These are phyloP conservation scores for Kodamaea suecica DNA, from an alignment of 1,139 yeast genomes.

Conservation along the genomic window DNA sequence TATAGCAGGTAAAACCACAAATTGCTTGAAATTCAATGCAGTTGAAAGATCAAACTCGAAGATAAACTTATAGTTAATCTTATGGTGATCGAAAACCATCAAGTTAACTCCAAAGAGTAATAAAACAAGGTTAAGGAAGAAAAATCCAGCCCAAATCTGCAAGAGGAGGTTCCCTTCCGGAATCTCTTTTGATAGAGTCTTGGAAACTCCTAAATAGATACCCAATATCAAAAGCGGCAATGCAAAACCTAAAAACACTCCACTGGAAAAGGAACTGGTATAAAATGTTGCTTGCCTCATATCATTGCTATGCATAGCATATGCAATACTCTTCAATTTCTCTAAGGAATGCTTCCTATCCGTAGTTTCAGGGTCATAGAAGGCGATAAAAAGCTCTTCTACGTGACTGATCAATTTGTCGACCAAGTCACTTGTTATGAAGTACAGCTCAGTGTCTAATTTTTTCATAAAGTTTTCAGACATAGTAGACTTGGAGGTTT, in stretches of 20 bases:
- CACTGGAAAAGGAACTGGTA: constrained; percentile 51
- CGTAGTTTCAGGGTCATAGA: constrained; percentile 60
- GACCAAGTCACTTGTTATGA: constrained; percentile 61
- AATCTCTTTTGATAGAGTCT: constrained; percentile 33
- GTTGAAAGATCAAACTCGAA: constrained; percentile 80
- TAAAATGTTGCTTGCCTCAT: constrained; percentile 34
- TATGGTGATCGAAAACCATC: constrained; percentile 65
- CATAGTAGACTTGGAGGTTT: constrained; percentile 52
- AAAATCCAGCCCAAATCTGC: constrained; percentile 93
- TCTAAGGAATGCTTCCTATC: constrained; percentile 76
- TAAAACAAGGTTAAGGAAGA: constrained; percentile 57
- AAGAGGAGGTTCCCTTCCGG: constrained; percentile 59
- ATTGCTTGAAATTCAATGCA: constrained; percentile 66
- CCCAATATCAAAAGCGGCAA: constrained; percentile 60
- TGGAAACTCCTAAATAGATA: constrained; percentile 47
- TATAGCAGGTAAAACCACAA: constrained; percentile 58
- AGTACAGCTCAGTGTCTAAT: constrained; percentile 51
- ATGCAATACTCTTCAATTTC: constrained; percentile 54
- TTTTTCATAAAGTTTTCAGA: constrained; percentile 57
- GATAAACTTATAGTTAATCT: constrained; percentile 86
- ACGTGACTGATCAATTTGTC: constrained; percentile 60
- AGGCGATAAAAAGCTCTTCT: constrained; percentile 65
- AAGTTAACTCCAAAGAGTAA: constrained; percentile 68
- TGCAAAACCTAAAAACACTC: constrained; percentile 67
- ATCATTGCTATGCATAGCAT: constrained; percentile 35